These are phyloP conservation scores for Candida endomychidarum DNA, from an alignment of 805 yeast genomes.

Conservation along the genomic window DNA sequence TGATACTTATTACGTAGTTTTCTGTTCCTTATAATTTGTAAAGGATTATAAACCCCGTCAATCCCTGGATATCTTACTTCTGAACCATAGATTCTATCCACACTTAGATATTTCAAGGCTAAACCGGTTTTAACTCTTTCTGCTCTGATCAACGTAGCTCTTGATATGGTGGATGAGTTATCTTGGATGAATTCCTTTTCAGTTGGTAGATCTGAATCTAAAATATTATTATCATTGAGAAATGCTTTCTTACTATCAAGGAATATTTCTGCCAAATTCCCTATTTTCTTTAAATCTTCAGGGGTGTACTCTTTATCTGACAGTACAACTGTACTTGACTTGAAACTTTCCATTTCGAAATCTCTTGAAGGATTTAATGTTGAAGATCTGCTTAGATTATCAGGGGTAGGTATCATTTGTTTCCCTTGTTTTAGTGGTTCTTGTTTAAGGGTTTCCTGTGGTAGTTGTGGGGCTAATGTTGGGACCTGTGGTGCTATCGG, in stretches of 20 bases:
- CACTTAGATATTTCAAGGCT: slow-evolving; percentile 48
- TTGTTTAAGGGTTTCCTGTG: not conserved
- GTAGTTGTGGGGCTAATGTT: no score
- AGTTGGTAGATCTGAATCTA: slow-evolving; percentile 24
- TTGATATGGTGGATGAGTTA: slow-evolving; percentile 24
- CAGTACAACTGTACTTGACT: slow-evolving; percentile 10
- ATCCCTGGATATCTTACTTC: slow-evolving; percentile 44
- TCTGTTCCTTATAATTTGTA: slow-evolving; percentile 78
- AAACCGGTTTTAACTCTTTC: slow-evolving; percentile 49
- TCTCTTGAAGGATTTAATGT: slow-evolving; percentile 3
- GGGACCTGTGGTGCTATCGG: no score
- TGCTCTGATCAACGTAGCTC: slow-evolving; percentile 44
- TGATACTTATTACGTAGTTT: slow-evolving; percentile 52
- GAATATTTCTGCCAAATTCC: slow-evolving; percentile 35
- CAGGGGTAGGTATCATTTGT: not conserved
- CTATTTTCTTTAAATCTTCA: slow-evolving; percentile 20
- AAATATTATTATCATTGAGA: slow-evolving; percentile 41
- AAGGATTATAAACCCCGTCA: slow-evolving; percentile 75
- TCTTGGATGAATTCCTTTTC: not conserved
- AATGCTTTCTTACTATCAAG: slow-evolving; percentile 44
- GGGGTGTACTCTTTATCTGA: slow-evolving; percentile 28
- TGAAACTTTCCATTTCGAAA: not conserved
- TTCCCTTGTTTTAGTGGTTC: not conserved
- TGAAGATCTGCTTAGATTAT: not conserved
- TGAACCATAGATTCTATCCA: slow-evolving; percentile 40